Evolutionary conservation across 495 filamentous ascomycete genomes (phyloP).

Genomic region (Aspergillus ostianus): DNA sequence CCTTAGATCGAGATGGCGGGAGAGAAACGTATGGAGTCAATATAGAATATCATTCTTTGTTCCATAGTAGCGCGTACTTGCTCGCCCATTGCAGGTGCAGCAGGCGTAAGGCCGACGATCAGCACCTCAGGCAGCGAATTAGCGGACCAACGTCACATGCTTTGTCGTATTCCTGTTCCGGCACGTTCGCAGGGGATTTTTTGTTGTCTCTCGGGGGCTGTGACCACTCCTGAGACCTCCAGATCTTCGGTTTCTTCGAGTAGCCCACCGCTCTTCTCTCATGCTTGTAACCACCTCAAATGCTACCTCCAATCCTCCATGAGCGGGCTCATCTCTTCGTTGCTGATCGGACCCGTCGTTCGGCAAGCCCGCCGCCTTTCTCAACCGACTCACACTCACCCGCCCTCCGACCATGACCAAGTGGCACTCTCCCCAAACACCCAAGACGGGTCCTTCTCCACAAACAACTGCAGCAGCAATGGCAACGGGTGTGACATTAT

Average conservation of each 20-base stretch:
- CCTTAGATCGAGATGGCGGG: no score
- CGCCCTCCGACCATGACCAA: conserved; percentile 18
- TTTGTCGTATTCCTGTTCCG: conserved; percentile 10
- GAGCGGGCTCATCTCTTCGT: conserved; percentile 70
- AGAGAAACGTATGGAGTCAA: no score
- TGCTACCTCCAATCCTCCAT: conserved; percentile 47
- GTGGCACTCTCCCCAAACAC: conserved; percentile 14
- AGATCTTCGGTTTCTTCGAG: no score
- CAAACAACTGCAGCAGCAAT: conserved; percentile 9
- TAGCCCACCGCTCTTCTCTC: background rate
- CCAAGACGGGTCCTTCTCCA: conserved; percentile 17
- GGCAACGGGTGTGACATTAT: conserved; percentile 5
- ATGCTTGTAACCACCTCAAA: conserved; percentile 10
- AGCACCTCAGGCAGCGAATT: conserved; percentile 22
- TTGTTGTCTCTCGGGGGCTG: background rate
- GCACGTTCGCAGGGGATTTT: background rate
- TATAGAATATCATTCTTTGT: no score
- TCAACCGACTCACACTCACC: conserved; percentile 24
- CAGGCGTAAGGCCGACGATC: conserved; percentile 11
- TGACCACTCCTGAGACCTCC: background rate
- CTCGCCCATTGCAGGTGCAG: no score
- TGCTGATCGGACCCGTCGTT: conserved; percentile 74
- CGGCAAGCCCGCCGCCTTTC: conserved; percentile 73
- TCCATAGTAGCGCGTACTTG: no score
- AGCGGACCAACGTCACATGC: conserved; percentile 19